These are phyloP conservation scores for Ceratocystis lukuohia DNA, from an alignment of 2,329 filamentous ascomycete species.

Conservation along the genomic window DNA sequence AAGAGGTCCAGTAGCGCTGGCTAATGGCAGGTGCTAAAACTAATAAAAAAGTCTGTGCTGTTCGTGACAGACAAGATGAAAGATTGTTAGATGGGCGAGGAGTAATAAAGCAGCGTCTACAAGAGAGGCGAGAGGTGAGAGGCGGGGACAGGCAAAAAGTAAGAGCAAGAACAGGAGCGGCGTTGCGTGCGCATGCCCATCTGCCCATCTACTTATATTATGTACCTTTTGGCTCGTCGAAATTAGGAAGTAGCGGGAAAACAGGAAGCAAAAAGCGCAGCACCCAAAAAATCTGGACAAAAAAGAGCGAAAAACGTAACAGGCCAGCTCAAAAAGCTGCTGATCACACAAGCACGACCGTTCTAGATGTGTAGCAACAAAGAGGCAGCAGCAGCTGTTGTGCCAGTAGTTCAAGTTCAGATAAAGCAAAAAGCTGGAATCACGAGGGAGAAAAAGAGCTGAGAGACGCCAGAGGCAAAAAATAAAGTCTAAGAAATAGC, in stretches of 20 bases:
- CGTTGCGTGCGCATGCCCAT: not conserved
- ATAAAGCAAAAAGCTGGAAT: not conserved
- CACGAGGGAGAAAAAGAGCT: not conserved
- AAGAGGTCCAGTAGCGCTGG: not conserved
- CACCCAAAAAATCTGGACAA: not conserved
- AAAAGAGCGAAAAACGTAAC: not conserved
- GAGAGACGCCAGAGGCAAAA: no score
- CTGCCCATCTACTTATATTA: not conserved
- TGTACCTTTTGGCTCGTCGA: not conserved
- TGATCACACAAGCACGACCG: slow-evolving; percentile 3
- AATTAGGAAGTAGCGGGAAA: not conserved
- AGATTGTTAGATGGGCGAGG: not conserved
- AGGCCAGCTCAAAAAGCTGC: not conserved
- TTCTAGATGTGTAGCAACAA: not conserved
- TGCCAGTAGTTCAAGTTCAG: not conserved
- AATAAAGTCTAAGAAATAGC: not conserved
- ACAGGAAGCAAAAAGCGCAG: slow-evolving; percentile 4
- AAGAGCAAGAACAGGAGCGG: not conserved
- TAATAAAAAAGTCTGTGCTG: not conserved
- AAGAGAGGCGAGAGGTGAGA: not conserved
- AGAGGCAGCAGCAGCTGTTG: not conserved
- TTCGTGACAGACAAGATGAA: not conserved
- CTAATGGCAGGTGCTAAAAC: not conserved
- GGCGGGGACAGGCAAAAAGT: not conserved
- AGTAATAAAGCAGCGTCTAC: not conserved